phyloP scores from a whole-genome alignment of 2,329 filamentous ascomycete genomes.

The Phyllosticta capitalensis region DNA sequence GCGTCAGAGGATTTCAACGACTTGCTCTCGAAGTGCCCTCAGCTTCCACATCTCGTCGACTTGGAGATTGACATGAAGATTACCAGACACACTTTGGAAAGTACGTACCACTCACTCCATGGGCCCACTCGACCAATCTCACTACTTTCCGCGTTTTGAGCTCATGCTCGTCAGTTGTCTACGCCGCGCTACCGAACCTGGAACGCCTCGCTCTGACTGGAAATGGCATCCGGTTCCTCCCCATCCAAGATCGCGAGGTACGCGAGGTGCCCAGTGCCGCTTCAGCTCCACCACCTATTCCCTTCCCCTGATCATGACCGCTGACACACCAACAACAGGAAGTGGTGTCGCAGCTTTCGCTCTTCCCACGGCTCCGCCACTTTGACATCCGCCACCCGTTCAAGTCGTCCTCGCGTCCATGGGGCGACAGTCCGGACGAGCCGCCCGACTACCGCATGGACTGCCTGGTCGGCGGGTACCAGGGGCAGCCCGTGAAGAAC shows the following conservation, averaged over 20 bases:
- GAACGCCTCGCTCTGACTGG: not conserved
- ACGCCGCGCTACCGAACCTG: not conserved
- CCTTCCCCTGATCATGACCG: not conserved
- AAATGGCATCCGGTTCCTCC: not conserved
- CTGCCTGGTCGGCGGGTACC: not conserved
- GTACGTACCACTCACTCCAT: too few species aligned
- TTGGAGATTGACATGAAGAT: too few species aligned
- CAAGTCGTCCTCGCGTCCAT: not conserved
- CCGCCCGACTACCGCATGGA: not conserved
- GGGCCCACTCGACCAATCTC: too few species aligned
- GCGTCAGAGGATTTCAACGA: not conserved
- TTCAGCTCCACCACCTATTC: too few species aligned
- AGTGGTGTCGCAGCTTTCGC: not conserved
- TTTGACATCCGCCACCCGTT: not conserved
- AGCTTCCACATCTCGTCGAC: not conserved
- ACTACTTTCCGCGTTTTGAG: not conserved
- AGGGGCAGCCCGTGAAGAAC: too few species aligned
- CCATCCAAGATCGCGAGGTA: not conserved
- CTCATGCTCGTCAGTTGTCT: not conserved
- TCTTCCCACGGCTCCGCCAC: not conserved
- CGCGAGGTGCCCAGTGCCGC: too few species aligned
- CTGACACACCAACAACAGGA: not conserved
- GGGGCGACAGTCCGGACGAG: not conserved
- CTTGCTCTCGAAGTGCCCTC: not conserved
- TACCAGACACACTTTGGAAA: too few species aligned